Evolutionary conservation across 441 rosid species (phyloP).

Genomic region (Corymbia citriodora): DNA sequence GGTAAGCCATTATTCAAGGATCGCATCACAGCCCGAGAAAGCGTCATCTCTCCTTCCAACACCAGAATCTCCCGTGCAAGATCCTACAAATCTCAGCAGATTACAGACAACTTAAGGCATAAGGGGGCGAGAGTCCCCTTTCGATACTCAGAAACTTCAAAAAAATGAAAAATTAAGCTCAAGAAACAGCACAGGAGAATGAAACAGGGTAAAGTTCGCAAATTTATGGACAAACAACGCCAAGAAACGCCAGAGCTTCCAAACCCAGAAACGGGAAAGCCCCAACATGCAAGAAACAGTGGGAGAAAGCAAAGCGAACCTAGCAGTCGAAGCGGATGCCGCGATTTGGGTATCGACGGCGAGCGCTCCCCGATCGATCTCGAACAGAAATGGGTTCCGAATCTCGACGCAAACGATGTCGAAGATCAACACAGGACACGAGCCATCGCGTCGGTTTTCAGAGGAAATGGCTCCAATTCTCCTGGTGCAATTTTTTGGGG

Average conservation of each 20-base stretch:
- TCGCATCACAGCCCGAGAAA: slow-evolving; percentile 23
- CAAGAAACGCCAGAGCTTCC: neutral
- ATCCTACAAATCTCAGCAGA: neutral
- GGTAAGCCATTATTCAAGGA: slow-evolving; percentile 18
- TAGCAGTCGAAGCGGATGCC: neutral
- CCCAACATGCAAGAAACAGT: neutral
- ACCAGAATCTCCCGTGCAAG: neutral
- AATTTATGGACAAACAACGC: neutral
- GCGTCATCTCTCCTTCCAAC: slow-evolving; percentile 24
- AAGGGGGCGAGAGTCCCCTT: neutral
- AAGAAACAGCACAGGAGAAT: neutral
- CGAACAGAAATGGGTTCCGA: neutral
- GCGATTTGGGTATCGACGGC: neutral
- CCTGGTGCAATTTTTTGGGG: neutral
- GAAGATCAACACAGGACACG: neutral
- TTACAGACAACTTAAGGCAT: neutral
- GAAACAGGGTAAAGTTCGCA: neutral
- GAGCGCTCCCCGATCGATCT: neutral
- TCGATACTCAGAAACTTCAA: neutral
- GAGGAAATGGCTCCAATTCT: neutral
- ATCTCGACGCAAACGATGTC: neutral
- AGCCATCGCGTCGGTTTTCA: neutral
- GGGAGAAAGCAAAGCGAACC: neutral
- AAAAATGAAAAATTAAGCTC: neutral
- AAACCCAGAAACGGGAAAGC: neutral